Conservation (phyloP, 2,329 filamentous ascomycete species). For the Aspergillus thermomutatus region DNA sequence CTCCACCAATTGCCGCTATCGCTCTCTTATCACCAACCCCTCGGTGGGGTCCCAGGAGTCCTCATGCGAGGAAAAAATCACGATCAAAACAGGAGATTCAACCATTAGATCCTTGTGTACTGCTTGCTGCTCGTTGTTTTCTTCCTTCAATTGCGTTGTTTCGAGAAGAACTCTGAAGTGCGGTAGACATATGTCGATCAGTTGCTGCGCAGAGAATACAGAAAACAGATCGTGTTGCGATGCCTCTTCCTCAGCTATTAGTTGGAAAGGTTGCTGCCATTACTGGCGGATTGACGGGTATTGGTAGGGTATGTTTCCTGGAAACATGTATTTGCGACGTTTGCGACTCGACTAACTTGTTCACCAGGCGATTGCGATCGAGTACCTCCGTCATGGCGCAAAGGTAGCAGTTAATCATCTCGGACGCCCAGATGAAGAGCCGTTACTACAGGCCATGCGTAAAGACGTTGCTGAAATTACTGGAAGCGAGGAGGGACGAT, state of each 20-base stretch:
- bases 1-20: constrained; percentile 14
- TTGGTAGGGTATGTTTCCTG: constrained; percentile 57
- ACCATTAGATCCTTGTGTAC: background rate
- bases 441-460: constrained; percentile 27
- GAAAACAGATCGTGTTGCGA: constrained; percentile 4
- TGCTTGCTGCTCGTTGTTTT: background rate
- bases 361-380: constrained; percentile 67
- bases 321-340: background rate
- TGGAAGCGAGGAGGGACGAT: constrained; percentile 27
- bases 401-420: constrained; percentile 79
- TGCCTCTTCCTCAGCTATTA: constrained; percentile 53
- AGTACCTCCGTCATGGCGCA: constrained; percentile 73
- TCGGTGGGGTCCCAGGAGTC: constrained; percentile 6
- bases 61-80: background rate
- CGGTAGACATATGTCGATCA: background rate
- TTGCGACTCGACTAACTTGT: background rate
- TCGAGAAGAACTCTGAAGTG: background rate
- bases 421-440: constrained; percentile 40
- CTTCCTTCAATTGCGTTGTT: background rate
- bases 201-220: background rate
- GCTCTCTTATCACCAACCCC: constrained; percentile 17
- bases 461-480: constrained; percentile 28
- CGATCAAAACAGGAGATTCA: background rate
- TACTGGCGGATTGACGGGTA: constrained; percentile 81
- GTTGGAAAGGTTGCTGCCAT: constrained; percentile 76